Percentiles rank a stretch among this genome's conserved stretches.
Conservation (phyloP, 306 rosid genomes). For the Lathyrus oleraceus region DNA sequence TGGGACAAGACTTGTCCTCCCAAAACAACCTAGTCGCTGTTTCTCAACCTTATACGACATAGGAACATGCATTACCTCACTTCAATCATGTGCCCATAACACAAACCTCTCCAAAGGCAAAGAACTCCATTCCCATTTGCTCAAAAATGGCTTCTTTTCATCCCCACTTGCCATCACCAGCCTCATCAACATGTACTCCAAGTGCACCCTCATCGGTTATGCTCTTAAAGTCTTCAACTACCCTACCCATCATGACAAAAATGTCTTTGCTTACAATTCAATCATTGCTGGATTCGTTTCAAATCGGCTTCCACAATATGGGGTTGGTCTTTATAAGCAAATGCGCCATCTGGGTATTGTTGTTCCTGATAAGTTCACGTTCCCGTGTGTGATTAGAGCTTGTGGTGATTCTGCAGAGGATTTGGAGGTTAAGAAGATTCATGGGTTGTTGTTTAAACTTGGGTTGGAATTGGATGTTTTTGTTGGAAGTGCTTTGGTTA, state of each 20-base stretch:
- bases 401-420: conserved; percentile 44
- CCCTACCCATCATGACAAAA: conserved; percentile 44
- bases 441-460: conserved; percentile 67
- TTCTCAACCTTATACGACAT: conserved; percentile 47
- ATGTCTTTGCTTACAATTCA: conserved; percentile 72
- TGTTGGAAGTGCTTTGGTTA: conserved; percentile 83
- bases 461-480: conserved; percentile 77
- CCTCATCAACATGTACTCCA: conserved; percentile 85
- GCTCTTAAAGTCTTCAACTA: conserved; percentile 57
- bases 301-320: conserved; percentile 49
- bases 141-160: conserved; percentile 54
- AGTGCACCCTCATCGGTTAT: conserved; percentile 54
- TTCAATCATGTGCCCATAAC: conserved; percentile 63
- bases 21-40: conserved; percentile 21
- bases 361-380: conserved; percentile 70
- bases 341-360: conserved; percentile 56
- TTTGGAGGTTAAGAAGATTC: conserved; percentile 68
- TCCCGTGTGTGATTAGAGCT: conserved; percentile 73
- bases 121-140: conserved; percentile 51
- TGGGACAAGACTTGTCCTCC: conserved; percentile 21
- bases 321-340: conserved; percentile 48
- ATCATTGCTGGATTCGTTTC: conserved; percentile 68
- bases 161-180: conserved; percentile 66
- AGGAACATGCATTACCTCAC: conserved; percentile 51
- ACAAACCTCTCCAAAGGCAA: conserved; percentile 56